Conservation (phyloP, 2,329 filamentous ascomycete species). For the Fusarium veterinarium region DNA sequence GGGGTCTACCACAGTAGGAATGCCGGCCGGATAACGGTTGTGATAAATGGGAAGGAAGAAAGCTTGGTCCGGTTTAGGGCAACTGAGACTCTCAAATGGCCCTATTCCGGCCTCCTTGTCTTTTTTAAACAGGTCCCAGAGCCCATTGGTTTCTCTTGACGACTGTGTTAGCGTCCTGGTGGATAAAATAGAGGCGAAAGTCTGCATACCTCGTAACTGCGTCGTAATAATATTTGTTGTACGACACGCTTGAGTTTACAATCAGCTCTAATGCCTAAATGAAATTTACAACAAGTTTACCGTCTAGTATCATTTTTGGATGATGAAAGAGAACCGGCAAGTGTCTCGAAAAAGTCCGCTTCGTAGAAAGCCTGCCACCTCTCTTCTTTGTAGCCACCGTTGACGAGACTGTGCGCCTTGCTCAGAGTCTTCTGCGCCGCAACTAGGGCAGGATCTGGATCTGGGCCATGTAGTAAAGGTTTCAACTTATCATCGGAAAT, state of each 20-base stretch:
- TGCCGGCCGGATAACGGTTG: neutral
- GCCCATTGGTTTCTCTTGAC: neutral
- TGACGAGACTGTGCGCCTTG: neutral
- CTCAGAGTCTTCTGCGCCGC: neutral
- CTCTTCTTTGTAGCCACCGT: neutral
- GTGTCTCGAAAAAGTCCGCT: neutral
- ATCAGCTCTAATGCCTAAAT: neutral
- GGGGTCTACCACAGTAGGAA: neutral
- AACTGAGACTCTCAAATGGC: neutral
- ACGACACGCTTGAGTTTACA: neutral
- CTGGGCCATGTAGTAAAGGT: neutral
- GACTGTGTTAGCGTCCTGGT: neutral
- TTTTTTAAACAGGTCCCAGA: neutral
- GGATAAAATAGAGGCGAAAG: neutral
- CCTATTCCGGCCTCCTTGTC: neutral
- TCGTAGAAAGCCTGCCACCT: neutral
- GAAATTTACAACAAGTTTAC: neutral
- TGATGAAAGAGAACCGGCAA: neutral
- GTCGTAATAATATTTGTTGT: neutral
- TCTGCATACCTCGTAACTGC: neutral
- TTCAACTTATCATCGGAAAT: neutral
- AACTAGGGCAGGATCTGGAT: conserved; percentile 1
- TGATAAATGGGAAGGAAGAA: conserved; percentile 35
- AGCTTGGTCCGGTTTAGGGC: conserved; percentile 27
- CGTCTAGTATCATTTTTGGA: neutral